Conservation (phyloP, 78 protist genomes). For the Planoprotostelium fungivorum region DNA sequence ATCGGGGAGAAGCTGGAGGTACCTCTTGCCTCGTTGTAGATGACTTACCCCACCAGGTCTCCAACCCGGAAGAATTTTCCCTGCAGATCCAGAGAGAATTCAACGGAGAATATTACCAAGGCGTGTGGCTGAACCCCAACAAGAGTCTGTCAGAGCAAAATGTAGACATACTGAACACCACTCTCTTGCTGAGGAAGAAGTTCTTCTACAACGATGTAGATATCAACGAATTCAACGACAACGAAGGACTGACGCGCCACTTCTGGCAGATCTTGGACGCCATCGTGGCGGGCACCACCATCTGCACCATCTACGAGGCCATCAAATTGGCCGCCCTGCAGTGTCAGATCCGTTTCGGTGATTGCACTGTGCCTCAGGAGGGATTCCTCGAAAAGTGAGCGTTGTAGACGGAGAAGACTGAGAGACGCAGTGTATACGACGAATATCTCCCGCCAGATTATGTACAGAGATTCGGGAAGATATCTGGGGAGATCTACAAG, state of each 20-base stretch:
- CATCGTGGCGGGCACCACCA: slow-evolving; percentile 37
- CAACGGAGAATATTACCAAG: slow-evolving; percentile 9
- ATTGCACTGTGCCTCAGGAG: slow-evolving; percentile 10
- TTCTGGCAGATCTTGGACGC: slow-evolving; percentile 67
- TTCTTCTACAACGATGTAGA: slow-evolving; percentile 34
- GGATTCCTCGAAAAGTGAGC: not conserved
- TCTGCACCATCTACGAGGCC: slow-evolving; percentile 63
- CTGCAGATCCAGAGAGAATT: slow-evolving; percentile 13
- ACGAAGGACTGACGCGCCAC: slow-evolving; percentile 33
- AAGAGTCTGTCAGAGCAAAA: slow-evolving; percentile 41
- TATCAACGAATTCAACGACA: slow-evolving; percentile 34
- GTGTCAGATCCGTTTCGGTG: slow-evolving; percentile 62
- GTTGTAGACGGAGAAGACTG: slow-evolving; percentile 8
- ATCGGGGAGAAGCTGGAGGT: slow-evolving; percentile 32
- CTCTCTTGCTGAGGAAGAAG: slow-evolving; percentile 27
- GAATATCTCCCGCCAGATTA: slow-evolving; percentile 48
- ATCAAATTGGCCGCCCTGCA: slow-evolving; percentile 69
- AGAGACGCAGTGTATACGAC: slow-evolving; percentile 3
- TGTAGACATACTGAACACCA: slow-evolving; percentile 43
- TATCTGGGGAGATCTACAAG: slow-evolving; percentile 9
- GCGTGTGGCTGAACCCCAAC: slow-evolving; percentile 44
- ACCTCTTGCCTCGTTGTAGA: not conserved
- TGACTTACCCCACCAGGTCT: not conserved
- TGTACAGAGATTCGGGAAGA: slow-evolving; percentile 3
- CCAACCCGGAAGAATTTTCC: slow-evolving; percentile 51